Conservation (phyloP, 352 stramenopile genomes). For the Phytopythium delawarense region DNA sequence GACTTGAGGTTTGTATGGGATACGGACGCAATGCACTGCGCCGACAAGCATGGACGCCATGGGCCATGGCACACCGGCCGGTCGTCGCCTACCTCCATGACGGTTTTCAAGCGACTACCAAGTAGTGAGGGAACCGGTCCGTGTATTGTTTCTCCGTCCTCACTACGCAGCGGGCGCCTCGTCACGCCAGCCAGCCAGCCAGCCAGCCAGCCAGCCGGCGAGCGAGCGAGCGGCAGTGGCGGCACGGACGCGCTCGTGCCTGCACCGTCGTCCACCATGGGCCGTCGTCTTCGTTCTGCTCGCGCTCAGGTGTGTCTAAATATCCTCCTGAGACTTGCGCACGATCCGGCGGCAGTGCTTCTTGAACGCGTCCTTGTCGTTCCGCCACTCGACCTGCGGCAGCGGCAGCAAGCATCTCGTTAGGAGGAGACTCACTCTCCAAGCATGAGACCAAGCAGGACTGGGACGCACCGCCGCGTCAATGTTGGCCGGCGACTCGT, state of each 20-base stretch:
- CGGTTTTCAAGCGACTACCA: no score
- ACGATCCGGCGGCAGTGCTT: conserved; percentile 89
- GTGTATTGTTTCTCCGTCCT: neutral
- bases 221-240: no score
- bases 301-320: conserved; percentile 47
- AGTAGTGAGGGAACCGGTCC: neutral
- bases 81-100: no score
- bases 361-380: conserved; percentile 92
- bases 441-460: neutral
- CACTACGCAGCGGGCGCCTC: neutral
- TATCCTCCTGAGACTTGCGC: conserved; percentile 91
- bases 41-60: no score
- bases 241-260: no score
- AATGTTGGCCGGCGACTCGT: conserved; percentile 99
- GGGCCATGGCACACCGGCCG: neutral
- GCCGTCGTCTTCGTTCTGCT: neutral
- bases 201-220: neutral
- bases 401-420: neutral
- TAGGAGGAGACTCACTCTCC: neutral
- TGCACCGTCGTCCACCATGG: no score
- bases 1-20: neutral
- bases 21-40: neutral
- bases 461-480: conserved; percentile 93
- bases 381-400: conserved; percentile 87
- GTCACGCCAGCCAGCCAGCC: neutral